Percentiles rank a stretch among this genome's conserved stretches.
Evolutionary conservation across 129 eudicot species (phyloP).

Genomic region (Centrapalus pauciflorus): DNA sequence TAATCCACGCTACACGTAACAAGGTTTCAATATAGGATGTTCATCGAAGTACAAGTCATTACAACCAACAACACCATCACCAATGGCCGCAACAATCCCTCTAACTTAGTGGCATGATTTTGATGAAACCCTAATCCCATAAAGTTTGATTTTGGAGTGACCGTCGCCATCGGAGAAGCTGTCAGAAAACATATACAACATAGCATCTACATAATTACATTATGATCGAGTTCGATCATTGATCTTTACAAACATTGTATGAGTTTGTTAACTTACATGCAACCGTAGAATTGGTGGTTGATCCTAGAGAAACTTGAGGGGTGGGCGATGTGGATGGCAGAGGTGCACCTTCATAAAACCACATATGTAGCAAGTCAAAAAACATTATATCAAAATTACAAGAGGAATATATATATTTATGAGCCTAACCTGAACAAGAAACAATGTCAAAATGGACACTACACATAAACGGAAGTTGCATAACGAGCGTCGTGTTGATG

Average conservation of each 20-base stretch:
- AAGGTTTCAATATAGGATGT: slow-evolving; percentile 1
- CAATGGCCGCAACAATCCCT: slow-evolving; percentile 4
- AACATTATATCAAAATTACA: background rate
- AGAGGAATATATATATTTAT: background rate
- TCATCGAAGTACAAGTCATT: background rate
- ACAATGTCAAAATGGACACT: slow-evolving; percentile 23
- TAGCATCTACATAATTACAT: background rate
- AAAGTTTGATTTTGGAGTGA: slow-evolving; percentile 6
- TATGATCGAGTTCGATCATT: background rate
- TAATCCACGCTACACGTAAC: background rate
- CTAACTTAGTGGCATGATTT: slow-evolving; percentile 9
- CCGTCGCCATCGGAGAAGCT: slow-evolving; percentile 24
- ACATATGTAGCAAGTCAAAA: background rate
- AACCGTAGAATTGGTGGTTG: slow-evolving; percentile 18
- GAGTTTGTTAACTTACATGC: slow-evolving; percentile 26
- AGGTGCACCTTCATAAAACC: slow-evolving; percentile 16
- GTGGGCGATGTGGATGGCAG: slow-evolving; percentile 24
- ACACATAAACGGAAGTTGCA: slow-evolving; percentile 31
- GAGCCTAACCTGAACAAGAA: slow-evolving; percentile 26
- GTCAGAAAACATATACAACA: background rate
- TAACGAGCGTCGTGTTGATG: slow-evolving; percentile 26
- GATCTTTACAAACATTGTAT: background rate
- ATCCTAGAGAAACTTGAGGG: slow-evolving; percentile 32
- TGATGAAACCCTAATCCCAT: slow-evolving; percentile 24
- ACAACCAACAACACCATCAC: slow-evolving; percentile 5